These are phyloP conservation scores for Podila minutissima DNA, from an alignment of 192 early-diverging fungal species.

Conservation along the genomic window DNA sequence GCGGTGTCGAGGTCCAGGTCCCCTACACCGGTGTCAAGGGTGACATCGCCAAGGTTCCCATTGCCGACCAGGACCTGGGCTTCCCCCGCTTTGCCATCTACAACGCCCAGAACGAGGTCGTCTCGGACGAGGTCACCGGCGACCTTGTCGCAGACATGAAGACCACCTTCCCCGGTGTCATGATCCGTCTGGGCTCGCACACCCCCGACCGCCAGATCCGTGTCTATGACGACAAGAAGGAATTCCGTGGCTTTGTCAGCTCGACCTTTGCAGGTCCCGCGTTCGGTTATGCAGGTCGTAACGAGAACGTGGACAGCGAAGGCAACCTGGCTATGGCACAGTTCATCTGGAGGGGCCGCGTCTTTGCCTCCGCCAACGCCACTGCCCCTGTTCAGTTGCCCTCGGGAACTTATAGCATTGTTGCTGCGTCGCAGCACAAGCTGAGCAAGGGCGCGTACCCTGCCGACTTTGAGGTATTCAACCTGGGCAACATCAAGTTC, in stretches of 20 bases:
- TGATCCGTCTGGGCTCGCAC: slow-evolving; percentile 15
- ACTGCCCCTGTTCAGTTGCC: not conserved
- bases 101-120: not conserved
- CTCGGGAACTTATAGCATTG: slow-evolving; percentile 23
- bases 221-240: slow-evolving; percentile 5
- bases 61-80: slow-evolving; percentile 27
- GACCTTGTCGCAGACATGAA: slow-evolving; percentile 5
- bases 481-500: slow-evolving; percentile 9
- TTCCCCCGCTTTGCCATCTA: slow-evolving; percentile 19
- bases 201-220: slow-evolving; percentile 15
- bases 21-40: slow-evolving; percentile 60
- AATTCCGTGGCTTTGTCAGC: slow-evolving; percentile 5
- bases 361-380: slow-evolving; percentile 7
- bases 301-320: not conserved
- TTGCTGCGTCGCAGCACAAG: slow-evolving; percentile 33
- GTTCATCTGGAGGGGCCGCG: slow-evolving; percentile 18
- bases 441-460: slow-evolving; percentile 36
- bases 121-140: not conserved
- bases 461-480: slow-evolving; percentile 30
- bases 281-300: slow-evolving; percentile 6
- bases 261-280: not conserved
- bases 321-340: not conserved
- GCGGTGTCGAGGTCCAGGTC: slow-evolving; percentile 29
- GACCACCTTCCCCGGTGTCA: not conserved
- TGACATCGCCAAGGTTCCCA: slow-evolving; percentile 32